Percentiles rank a stretch among this genome's conserved stretches.
Conservation (phyloP, 1,284 basidiomycete genomes). For the Meripilus lineatus region DNA sequence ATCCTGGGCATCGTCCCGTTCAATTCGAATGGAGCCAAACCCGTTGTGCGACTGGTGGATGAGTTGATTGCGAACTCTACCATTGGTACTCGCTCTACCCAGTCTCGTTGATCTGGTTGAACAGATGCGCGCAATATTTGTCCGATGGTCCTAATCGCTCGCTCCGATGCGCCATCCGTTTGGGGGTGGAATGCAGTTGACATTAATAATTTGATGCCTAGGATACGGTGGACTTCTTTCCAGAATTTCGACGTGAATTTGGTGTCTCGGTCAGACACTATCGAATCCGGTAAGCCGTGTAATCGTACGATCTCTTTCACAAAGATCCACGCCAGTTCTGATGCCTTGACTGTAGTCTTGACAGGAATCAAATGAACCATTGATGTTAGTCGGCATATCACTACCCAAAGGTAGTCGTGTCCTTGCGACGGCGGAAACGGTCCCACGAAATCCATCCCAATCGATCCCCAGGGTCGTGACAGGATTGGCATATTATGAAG, state of each 20-base stretch:
- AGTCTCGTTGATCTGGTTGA: slow-evolving; percentile 26
- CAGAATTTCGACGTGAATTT: slow-evolving; percentile 33
- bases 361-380: slow-evolving; percentile 17
- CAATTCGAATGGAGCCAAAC: no score
- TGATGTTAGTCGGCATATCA: no score
- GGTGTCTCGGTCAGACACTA: no score
- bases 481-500: slow-evolving; percentile 23
- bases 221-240: slow-evolving; percentile 25
- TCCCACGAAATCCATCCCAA: slow-evolving; percentile 19
- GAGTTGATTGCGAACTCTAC: no score
- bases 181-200: slow-evolving; percentile 42
- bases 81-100: slow-evolving; percentile 25
- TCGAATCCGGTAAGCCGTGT: slow-evolving; percentile 34
- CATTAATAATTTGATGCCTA: slow-evolving; percentile 33
- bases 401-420: slow-evolving; percentile 21
- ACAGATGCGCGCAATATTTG: slow-evolving; percentile 30
- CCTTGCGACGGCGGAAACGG: slow-evolving; percentile 16
- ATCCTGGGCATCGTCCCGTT: slow-evolving; percentile 28
- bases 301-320: slow-evolving; percentile 17
- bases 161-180: no score
- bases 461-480: slow-evolving; percentile 16
- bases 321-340: slow-evolving; percentile 28
- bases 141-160: slow-evolving; percentile 33
- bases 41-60: no score
- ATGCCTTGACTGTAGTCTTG: slow-evolving; percentile 21